phyloP scores from a whole-genome alignment of 208 protist genomes.

The Trypanosoma cruzi region DNA sequence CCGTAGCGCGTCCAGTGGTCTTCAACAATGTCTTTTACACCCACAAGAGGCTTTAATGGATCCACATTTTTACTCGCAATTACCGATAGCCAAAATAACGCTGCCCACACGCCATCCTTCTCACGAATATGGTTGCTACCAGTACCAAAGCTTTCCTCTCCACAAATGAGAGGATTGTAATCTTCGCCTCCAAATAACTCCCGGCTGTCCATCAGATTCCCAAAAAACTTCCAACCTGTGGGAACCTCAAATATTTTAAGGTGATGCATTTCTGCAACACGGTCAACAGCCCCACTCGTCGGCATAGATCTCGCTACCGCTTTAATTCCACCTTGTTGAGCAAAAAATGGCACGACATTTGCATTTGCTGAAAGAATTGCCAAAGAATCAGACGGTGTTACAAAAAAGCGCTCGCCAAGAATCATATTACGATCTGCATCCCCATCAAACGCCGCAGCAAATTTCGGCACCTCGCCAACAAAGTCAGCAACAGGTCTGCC shows the following conservation, averaged over 20 bases:
- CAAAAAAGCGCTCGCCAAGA: slow-evolving; percentile 95
- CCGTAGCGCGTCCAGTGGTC: slow-evolving; percentile 96
- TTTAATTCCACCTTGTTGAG: slow-evolving; percentile 55
- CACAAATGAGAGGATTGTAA: slow-evolving; percentile 94
- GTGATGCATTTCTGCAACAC: slow-evolving; percentile 71
- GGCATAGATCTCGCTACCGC: slow-evolving; percentile 97
- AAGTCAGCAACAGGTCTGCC: slow-evolving; percentile 37
- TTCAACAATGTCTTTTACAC: slow-evolving; percentile 90
- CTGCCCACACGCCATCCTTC: slow-evolving; percentile 99
- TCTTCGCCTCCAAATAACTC: slow-evolving; percentile 58
- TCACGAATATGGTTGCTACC: slow-evolving; percentile 97
- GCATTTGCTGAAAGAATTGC: slow-evolving; percentile 96
- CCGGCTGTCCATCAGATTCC: slow-evolving; percentile 97
- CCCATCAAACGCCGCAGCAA: slow-evolving; percentile 97
- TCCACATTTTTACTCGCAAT: slow-evolving; percentile 76
- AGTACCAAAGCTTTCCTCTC: slow-evolving; percentile 99
- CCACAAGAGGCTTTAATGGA: slow-evolving; percentile 53
- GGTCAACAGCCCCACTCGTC: slow-evolving; percentile 93
- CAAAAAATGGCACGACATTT: slow-evolving; percentile 94
- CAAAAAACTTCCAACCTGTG: slow-evolving; percentile 99
- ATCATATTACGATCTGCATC: slow-evolving; percentile 99
- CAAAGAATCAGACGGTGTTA: slow-evolving; percentile 97
- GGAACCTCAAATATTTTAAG: slow-evolving; percentile 93
- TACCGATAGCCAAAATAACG: slow-evolving; percentile 96
- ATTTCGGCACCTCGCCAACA: slow-evolving; percentile 51